phyloP scores from a whole-genome alignment of 2,329 filamentous ascomycete genomes.

The Fusarium illudens region DNA sequence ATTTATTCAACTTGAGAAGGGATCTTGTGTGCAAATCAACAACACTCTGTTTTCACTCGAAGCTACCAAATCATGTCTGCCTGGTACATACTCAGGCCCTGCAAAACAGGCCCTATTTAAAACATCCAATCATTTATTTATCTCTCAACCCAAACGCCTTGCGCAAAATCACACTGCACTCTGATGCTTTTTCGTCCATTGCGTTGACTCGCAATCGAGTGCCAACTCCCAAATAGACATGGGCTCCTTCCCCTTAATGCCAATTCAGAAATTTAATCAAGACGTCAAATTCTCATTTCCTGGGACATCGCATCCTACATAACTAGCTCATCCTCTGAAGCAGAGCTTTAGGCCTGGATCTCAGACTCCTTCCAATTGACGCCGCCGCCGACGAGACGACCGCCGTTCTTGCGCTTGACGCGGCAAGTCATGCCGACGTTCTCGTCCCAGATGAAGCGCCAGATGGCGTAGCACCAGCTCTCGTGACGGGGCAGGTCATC shows the following conservation, averaged over 20 bases:
- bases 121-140: conserved; percentile 6
- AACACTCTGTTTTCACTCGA: neutral
- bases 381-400: conserved; percentile 64
- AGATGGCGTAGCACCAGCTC: conserved; percentile 93
- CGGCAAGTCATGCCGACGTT: conserved; percentile 90
- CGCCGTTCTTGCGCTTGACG: conserved; percentile 88
- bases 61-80: neutral
- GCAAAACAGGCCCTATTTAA: neutral
- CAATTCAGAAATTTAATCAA: neutral
- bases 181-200: conserved; percentile 3
- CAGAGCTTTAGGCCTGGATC: conserved; percentile 64
- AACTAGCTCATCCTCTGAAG: neutral
- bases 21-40: neutral
- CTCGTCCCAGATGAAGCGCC: conserved; percentile 93
- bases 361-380: conserved; percentile 72
- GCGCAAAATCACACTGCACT: conserved; percentile 12
- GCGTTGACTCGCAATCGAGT: neutral
- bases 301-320: conserved; percentile 1
- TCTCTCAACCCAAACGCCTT: conserved; percentile 26
- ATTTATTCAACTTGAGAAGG: neutral
- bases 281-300: conserved; percentile 5
- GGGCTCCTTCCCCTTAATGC: neutral
- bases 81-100: neutral
- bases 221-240: neutral
- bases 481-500: conserved; percentile 83